phyloP scores from a whole-genome alignment of 163 green algal species.

The Volvox carteri region DNA sequence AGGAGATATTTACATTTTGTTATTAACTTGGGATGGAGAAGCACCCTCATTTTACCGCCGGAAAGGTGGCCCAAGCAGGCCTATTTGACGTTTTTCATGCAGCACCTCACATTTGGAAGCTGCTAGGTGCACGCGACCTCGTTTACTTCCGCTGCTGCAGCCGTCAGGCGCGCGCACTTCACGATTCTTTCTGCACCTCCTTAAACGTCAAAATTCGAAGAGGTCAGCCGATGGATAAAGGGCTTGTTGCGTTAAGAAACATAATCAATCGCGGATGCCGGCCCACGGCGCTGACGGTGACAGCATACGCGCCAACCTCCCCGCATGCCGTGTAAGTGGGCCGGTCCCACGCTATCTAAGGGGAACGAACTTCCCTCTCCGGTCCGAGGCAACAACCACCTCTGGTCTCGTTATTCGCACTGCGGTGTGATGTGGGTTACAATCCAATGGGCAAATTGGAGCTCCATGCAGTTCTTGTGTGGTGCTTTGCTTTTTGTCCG shows the following conservation, averaged over 20 bases:
- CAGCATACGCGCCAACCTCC: background rate
- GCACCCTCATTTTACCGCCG: background rate
- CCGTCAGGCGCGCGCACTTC: constrained; percentile 26
- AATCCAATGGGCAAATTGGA: no score
- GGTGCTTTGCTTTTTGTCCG: no score
- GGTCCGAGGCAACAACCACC: no score
- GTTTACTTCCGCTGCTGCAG: constrained; percentile 6
- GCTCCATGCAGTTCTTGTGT: no score
- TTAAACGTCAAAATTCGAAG: background rate
- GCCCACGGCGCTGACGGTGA: background rate
- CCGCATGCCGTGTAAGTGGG: background rate
- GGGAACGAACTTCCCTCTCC: no score
- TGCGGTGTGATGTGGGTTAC: no score
- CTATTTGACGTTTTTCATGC: constrained; percentile 6
- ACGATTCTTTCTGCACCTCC: constrained; percentile 16
- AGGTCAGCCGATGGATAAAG: background rate
- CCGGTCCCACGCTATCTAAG: no score
- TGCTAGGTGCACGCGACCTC: background rate
- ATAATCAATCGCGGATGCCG: background rate
- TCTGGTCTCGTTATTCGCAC: no score
- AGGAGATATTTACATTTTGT: no score
- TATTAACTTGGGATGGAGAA: no score
- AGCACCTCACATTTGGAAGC: background rate
- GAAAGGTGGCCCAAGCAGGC: background rate
- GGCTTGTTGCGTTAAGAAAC: background rate